These are phyloP conservation scores for Diatrype stigma DNA, from an alignment of 2,329 filamentous ascomycete species.

Conservation along the genomic window DNA sequence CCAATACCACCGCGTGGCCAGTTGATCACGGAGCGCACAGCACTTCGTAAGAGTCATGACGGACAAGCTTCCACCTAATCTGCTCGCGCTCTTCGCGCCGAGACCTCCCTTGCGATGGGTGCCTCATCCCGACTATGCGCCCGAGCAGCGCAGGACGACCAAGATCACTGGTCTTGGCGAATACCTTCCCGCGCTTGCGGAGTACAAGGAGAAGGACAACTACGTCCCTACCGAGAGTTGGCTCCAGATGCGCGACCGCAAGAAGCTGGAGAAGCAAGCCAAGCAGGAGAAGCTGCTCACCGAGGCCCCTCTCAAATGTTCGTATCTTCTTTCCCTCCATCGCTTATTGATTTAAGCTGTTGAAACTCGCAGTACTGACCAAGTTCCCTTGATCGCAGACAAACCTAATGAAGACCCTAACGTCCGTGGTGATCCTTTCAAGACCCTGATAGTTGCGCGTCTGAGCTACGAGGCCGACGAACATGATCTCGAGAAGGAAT, in stretches of 20 bases:
- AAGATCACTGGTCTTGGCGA: constrained; percentile 68
- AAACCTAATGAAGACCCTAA: constrained; percentile 82
- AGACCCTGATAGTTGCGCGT: constrained; percentile 87
- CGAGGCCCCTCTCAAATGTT: constrained; percentile 64
- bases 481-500: constrained; percentile 88
- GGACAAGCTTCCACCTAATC: constrained; percentile 88
- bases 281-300: constrained; percentile 59
- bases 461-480: constrained; percentile 86
- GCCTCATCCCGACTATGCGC: constrained; percentile 74
- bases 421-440: constrained; percentile 89
- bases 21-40: neutral
- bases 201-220: constrained; percentile 73
- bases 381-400: constrained; percentile 44
- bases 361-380: constrained; percentile 9
- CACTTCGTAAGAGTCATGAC: constrained; percentile 64
- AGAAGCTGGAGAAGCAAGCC: constrained; percentile 75
- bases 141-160: constrained; percentile 75
- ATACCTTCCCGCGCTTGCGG: constrained; percentile 68
- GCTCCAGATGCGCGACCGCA: constrained; percentile 80
- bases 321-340: constrained; percentile 15
- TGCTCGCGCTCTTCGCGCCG: constrained; percentile 91
- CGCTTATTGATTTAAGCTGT: neutral
- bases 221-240: constrained; percentile 88
- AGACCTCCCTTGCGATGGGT: constrained; percentile 89
- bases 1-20: neutral